phyloP scores from a whole-genome alignment of 805 yeast genomes.

The Debaryomyces maramus region DNA sequence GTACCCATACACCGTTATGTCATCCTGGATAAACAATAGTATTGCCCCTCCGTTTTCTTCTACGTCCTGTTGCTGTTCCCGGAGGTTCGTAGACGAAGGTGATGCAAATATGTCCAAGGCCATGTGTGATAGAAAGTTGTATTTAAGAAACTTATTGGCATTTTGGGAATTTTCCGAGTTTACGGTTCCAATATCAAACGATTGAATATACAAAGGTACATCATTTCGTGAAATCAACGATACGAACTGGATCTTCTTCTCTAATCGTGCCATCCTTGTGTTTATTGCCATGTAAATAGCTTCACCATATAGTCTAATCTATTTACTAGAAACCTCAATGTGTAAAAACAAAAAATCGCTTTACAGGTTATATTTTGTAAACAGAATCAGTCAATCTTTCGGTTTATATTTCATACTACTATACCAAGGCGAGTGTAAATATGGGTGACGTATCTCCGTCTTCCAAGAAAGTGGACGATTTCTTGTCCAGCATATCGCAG shows the following conservation, averaged over 20 bases:
- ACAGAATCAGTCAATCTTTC: background rate
- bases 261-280: slow-evolving; percentile 1
- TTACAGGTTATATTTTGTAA: background rate
- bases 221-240: slow-evolving; percentile 59
- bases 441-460: slow-evolving; percentile 27
- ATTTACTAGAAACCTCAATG: background rate
- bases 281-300: no score
- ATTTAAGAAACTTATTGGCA: slow-evolving; percentile 53
- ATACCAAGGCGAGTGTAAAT: no score
- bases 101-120: slow-evolving; percentile 68
- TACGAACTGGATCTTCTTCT: slow-evolving; percentile 46
- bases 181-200: slow-evolving; percentile 35
- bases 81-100: slow-evolving; percentile 40
- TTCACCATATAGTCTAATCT: no score
- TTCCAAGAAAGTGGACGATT: slow-evolving; percentile 36
- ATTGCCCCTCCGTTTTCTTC: slow-evolving; percentile 26
- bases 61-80: slow-evolving; percentile 35
- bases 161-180: slow-evolving; percentile 14
- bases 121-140: slow-evolving; percentile 74
- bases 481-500: slow-evolving; percentile 34
- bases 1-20: slow-evolving; percentile 63
- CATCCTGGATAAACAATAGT: slow-evolving; percentile 66
- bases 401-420: no score
- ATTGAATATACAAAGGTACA: slow-evolving; percentile 60
- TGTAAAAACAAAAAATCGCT: background rate